A percentile compares a stretch with the other conserved stretches of the same genome.
phyloP scores from a whole-genome alignment of 2,329 filamentous ascomycete species.

The Teratosphaeria epicoccoides region DNA sequence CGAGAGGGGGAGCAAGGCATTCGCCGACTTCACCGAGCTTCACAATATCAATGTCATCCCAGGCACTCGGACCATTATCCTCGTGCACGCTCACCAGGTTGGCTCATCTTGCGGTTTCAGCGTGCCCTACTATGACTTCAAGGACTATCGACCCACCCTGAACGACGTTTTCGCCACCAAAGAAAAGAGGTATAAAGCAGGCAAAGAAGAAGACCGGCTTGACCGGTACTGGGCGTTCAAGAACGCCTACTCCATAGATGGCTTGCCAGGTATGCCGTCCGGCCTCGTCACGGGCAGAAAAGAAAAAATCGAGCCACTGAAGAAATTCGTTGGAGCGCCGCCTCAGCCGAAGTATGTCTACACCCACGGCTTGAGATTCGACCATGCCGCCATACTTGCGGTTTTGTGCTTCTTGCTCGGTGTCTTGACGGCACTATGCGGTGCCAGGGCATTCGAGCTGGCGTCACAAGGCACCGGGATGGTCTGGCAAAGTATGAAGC shows the following conservation, averaged over 20 bases:
- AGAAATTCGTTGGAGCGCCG: constrained; percentile 33
- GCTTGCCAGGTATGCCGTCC: constrained; percentile 33
- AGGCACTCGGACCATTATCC: constrained; percentile 30
- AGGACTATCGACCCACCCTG: constrained; percentile 28
- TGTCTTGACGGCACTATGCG: not conserved
- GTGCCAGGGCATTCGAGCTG: not conserved
- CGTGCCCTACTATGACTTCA: constrained; percentile 37
- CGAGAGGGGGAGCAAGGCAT: constrained; percentile 28
- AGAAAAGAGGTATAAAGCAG: constrained; percentile 24
- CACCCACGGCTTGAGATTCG: constrained; percentile 1
- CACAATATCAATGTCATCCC: constrained; percentile 28
- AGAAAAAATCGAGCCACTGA: constrained; percentile 30
- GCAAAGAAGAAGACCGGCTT: constrained; percentile 31
- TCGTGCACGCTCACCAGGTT: constrained; percentile 35
- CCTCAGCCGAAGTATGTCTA: constrained; percentile 15
- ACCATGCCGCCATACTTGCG: not conserved
- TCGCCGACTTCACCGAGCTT: constrained; percentile 23
- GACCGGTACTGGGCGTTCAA: constrained; percentile 38
- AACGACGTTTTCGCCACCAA: constrained; percentile 34
- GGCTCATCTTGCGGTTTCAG: constrained; percentile 33
- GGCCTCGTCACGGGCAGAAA: constrained; percentile 28
- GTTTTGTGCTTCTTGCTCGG: not conserved
- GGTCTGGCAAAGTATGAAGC: not conserved
- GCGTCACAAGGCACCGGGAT: not conserved
- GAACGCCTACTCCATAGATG: constrained; percentile 34